phyloP scores from a whole-genome alignment of 2,329 filamentous ascomycete species.

The Trichophyton simii region DNA sequence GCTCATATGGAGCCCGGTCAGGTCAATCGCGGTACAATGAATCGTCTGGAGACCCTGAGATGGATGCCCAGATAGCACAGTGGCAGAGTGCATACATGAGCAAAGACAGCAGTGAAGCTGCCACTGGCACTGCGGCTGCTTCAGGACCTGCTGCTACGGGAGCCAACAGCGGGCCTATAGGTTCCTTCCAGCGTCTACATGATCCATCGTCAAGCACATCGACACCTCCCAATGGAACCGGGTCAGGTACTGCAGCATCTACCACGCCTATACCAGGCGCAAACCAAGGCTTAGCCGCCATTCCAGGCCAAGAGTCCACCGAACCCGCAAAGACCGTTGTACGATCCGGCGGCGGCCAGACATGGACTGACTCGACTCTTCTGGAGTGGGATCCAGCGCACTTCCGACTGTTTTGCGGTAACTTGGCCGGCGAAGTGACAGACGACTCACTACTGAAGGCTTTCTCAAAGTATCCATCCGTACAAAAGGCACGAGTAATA shows the following conservation, averaged over 20 bases:
- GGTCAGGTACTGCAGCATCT: constrained; percentile 22
- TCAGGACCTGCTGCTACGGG: constrained; percentile 28
- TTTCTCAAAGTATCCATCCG: constrained; percentile 73
- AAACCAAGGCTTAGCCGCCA: constrained; percentile 28
- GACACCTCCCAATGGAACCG: constrained; percentile 20
- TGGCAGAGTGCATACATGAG: constrained; percentile 83
- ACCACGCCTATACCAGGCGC: constrained; percentile 28
- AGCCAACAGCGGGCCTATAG: constrained; percentile 35
- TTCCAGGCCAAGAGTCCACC: constrained; percentile 29
- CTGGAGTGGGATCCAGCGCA: constrained; percentile 95
- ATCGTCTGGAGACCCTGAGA: constrained; percentile 54
- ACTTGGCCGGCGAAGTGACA: constrained; percentile 91
- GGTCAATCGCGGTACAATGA: constrained; percentile 20
- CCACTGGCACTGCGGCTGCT: constrained; percentile 22
- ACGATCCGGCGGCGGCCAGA: constrained; percentile 78
- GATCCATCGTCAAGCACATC: constrained; percentile 11
- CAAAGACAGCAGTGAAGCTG: constrained; percentile 37
- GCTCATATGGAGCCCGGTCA: constrained; percentile 14
- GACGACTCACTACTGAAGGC: constrained; percentile 92
- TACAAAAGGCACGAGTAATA: constrained; percentile 86
- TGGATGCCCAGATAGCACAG: constrained; percentile 82
- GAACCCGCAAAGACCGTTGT: constrained; percentile 67
- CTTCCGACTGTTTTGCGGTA: constrained; percentile 89
- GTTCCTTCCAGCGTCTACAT: constrained; percentile 22
- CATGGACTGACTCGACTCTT: constrained; percentile 77